Evolutionary conservation across 768 basidiomycete species (phyloP).

Genomic region (Kwoniella sp.): DNA sequence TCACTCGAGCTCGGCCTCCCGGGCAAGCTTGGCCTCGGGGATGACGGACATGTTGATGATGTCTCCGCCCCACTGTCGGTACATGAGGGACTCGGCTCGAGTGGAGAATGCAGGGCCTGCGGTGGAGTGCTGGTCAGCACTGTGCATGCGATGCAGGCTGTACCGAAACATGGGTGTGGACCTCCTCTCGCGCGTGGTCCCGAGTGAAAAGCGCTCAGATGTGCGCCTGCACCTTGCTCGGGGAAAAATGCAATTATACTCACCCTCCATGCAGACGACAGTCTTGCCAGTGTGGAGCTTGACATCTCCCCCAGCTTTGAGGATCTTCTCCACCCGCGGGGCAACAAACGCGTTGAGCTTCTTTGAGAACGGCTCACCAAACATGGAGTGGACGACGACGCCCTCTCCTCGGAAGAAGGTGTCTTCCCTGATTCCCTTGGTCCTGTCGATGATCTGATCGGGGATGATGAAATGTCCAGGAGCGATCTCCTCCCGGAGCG

Average conservation of each 20-base stretch:
- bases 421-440: constrained; percentile 83
- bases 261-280: constrained; percentile 94
- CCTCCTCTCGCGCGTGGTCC: too few relatives aligned
- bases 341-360: constrained; percentile 42
- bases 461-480: constrained; percentile 87
- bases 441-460: constrained; percentile 90
- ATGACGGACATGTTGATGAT: constrained; percentile 80
- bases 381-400: constrained; percentile 86
- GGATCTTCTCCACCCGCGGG: constrained; percentile 58
- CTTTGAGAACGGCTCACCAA: constrained; percentile 82
- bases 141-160: too few relatives aligned
- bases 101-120: constrained; percentile 77
- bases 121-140: too few relatives aligned
- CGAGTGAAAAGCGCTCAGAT: too few relatives aligned
- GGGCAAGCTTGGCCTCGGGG: constrained; percentile 93
- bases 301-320: constrained; percentile 59
- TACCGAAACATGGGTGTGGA: too few relatives aligned
- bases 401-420: constrained; percentile 79
- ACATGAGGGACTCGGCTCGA: constrained; percentile 93
- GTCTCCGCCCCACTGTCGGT: constrained; percentile 71
- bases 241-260: too few relatives aligned
- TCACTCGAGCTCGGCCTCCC: constrained; percentile 89
- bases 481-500: constrained; percentile 83
- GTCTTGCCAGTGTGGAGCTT: constrained; percentile 75
- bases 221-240: too few relatives aligned